Evolutionary conservation across 208 protist genomes (phyloP).

Genomic region (Wallacemonas sp.): DNA sequence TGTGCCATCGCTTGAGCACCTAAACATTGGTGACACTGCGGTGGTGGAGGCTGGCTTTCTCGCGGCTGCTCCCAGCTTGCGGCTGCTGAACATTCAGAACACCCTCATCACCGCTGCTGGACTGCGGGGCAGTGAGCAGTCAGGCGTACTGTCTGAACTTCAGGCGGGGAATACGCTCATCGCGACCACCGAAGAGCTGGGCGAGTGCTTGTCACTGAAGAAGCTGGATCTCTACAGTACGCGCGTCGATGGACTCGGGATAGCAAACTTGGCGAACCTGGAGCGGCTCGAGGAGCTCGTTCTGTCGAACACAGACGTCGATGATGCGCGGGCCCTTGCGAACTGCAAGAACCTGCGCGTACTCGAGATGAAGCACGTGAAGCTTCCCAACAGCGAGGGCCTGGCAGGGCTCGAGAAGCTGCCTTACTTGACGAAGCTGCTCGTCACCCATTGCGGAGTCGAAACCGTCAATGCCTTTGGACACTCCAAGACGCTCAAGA

Average conservation of each 20-base stretch:
- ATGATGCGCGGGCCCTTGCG: constrained; percentile 3
- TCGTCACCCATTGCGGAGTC: constrained; percentile 28
- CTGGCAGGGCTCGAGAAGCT: constrained; percentile 13
- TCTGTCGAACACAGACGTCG: constrained; percentile 27
- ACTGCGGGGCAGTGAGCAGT: background rate
- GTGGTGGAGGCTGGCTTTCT: constrained; percentile 20
- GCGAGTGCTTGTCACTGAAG: constrained; percentile 11
- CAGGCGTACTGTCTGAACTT: background rate
- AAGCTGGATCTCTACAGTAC: constrained; percentile 26
- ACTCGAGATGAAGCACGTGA: constrained; percentile 23
- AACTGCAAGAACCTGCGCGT: constrained; percentile 16
- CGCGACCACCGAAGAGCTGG: background rate
- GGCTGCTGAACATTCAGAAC: constrained; percentile 5
- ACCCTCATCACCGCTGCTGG: background rate
- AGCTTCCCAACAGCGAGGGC: constrained; percentile 1
- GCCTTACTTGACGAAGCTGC: constrained; percentile 17
- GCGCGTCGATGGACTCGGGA: constrained; percentile 12
- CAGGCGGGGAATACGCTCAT: constrained; percentile 5
- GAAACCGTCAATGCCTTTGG: constrained; percentile 16
- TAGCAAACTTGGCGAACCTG: constrained; percentile 21
- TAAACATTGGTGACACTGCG: constrained; percentile 21
- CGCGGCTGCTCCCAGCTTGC: constrained; percentile 1
- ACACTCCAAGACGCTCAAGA: constrained; percentile 8
- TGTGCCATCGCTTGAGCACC: constrained; percentile 21
- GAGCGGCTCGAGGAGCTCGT: constrained; percentile 21